Base-by-base conservation (phyloP, 805 yeast genomes). In the Yamadazyma paraphyllophila region DNA sequence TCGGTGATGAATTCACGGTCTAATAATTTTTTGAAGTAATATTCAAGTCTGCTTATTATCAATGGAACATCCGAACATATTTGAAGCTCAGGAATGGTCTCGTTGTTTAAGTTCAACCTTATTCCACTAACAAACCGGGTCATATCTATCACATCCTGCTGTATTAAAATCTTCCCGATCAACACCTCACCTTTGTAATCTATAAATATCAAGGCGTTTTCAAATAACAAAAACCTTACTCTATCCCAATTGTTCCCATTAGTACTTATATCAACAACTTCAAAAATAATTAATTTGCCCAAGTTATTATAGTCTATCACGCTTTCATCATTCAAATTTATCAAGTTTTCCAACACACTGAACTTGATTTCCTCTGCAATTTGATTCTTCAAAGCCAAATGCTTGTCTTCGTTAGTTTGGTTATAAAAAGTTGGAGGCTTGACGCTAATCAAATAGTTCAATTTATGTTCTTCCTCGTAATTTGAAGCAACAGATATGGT, bases 71-170 rank as follows among this genome's bases (percentile, higher is more conserved):
- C 49, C 20, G 66, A 63, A 36, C 56, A 56, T 9, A 67, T 56
- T 34, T 65, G 66, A 5, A 78, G 46, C 53, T 78, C 81, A 0
- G 82, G 80, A 14, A 77, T 51, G 1, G 66, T 50, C 4, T 69
- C 65, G 36, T 70, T 71, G 29, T 69, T 65, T 37, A 77, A 61
- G 46, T 65, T 68, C 13, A 78, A 46, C 26, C 54, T 44, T 1
- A 66, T 44, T 10, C 55, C 55, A 46, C 52, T 51, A 9, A 43
- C 52, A 40, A 51, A 51, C 30, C 52, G 39, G 2, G 52, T 48
- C 55, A 68, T 53, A 13, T 64, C 55, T 36, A 61, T 39, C 45
- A 76, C 54, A 58, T 70, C 76, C 9, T 68, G 61, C 11, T 60
- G 50, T 2, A 69, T 45, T 16, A 69, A 58, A 3, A 78, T 57